Conservation (phyloP, 148 eudicot genomes). For the Diospyros kaki region DNA sequence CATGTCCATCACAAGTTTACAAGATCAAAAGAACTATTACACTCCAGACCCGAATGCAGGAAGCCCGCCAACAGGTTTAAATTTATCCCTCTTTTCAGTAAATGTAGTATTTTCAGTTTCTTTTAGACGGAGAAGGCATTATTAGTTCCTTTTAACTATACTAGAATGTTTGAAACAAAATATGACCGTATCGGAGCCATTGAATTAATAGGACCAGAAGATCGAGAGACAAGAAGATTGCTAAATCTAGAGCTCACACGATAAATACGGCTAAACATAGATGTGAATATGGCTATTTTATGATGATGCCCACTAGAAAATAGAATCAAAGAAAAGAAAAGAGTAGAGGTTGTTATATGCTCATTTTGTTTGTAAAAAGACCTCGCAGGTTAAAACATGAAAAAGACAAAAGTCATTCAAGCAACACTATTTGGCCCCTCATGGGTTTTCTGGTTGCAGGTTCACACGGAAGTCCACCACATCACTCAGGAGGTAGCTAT, state of each 20-base stretch:
- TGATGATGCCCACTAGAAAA: background rate
- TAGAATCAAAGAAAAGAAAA: background rate
- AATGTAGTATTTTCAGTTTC: background rate
- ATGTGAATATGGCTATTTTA: background rate
- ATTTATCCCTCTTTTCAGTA: constrained; percentile 11
- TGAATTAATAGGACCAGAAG: too few relatives aligned
- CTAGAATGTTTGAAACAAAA: background rate
- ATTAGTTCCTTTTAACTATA: background rate
- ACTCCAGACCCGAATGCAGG: constrained; percentile 22
- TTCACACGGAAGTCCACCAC: constrained; percentile 22
- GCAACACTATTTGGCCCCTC: background rate
- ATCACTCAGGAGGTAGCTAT: constrained; percentile 3
- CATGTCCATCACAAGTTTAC: constrained; percentile 19
- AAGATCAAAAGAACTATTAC: constrained; percentile 32
- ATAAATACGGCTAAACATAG: background rate
- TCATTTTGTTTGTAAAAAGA: background rate
- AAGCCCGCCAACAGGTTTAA: constrained; percentile 25
- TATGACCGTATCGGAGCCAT: background rate
- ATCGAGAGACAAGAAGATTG: background rate
- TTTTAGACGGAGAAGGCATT: background rate
- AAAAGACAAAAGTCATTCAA: too few relatives aligned
- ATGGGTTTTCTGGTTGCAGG: constrained; percentile 16
- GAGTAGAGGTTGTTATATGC: background rate
- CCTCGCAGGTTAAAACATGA: too few relatives aligned
- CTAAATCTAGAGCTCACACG: background rate